These are phyloP conservation scores for Lecanosticta acicola DNA, from an alignment of 2,329 filamentous ascomycete genomes.

Conservation along the genomic window DNA sequence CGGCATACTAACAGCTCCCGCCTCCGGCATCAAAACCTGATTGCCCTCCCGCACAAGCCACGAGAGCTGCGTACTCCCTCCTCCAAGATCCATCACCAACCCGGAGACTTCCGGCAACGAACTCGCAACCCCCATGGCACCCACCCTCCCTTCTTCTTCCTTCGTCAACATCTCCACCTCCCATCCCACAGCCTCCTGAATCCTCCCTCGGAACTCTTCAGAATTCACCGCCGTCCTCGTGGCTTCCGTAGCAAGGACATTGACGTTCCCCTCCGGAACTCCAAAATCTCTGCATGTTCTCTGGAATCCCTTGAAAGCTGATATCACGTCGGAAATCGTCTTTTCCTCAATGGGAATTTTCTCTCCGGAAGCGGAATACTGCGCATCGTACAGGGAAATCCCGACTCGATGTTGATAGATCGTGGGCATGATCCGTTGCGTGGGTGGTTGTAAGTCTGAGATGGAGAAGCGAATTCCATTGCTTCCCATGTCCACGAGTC, in stretches of 20 bases:
- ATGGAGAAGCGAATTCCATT: conserved; percentile 94
- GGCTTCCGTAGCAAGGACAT: conserved; percentile 81
- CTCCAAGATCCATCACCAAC: conserved; percentile 81
- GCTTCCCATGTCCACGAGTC: conserved; percentile 46
- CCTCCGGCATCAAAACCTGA: conserved; percentile 46
- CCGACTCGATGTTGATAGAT: conserved; percentile 71
- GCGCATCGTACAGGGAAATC: conserved; percentile 82
- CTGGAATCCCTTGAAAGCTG: conserved; percentile 64
- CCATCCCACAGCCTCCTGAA: conserved; percentile 60
- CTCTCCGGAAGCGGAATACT: conserved; percentile 41
- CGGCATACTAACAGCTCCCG: conserved; percentile 59
- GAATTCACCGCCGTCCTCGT: conserved; percentile 76
- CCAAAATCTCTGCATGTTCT: conserved; percentile 63
- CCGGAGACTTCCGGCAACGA: conserved; percentile 65
- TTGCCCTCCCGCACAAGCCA: conserved; percentile 54
- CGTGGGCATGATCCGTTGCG: conserved; percentile 66
- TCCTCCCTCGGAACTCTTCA: conserved; percentile 58
- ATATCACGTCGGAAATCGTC: conserved; percentile 62
- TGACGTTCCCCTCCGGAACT: conserved; percentile 61
- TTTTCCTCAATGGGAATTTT: conserved; percentile 50
- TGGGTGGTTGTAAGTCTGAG: conserved; percentile 67
- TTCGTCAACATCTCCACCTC: conserved; percentile 68
- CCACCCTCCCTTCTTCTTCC: conserved; percentile 74
- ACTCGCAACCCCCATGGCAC: conserved; percentile 76
- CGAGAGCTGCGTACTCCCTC: conserved; percentile 63